phyloP scores from a whole-genome alignment of 257 asterid genomes.

The Solanum ossicruentum region DNA sequence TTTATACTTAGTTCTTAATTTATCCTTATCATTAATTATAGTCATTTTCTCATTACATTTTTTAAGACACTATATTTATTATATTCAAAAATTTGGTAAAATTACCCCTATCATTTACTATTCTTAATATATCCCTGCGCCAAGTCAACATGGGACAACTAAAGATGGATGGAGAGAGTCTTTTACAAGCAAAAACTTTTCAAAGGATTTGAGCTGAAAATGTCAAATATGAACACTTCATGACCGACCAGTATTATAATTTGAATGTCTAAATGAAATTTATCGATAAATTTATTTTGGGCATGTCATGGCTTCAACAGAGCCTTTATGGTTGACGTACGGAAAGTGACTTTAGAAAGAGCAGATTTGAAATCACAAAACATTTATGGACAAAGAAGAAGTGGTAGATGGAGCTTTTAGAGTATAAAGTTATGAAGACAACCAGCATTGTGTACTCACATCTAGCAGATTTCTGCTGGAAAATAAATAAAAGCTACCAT shows the following conservation, averaged over 20 bases:
- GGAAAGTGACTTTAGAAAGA: not conserved
- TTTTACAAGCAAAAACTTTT: not conserved
- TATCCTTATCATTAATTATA: too few relatives aligned
- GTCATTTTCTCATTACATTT: too few relatives aligned
- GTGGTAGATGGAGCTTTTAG: not conserved
- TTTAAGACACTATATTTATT: too few relatives aligned
- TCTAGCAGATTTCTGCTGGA: not conserved
- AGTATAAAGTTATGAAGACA: constrained; percentile 1
- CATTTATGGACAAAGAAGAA: not conserved
- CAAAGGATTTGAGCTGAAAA: not conserved
- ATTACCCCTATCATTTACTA: too few relatives aligned
- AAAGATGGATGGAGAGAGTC: too few relatives aligned
- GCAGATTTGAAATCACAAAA: not conserved
- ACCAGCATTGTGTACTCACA: not conserved
- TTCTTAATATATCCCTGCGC: too few relatives aligned
- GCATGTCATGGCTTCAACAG: not conserved
- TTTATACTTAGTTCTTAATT: too few relatives aligned
- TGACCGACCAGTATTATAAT: not conserved
- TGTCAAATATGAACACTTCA: not conserved
- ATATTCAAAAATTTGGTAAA: too few relatives aligned
- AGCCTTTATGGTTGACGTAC: not conserved
- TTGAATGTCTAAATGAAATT: not conserved
- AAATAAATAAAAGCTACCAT: not conserved
- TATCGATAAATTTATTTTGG: not conserved
- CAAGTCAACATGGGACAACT: too few relatives aligned